Evolutionary conservation across 768 basidiomycete species (phyloP), one percentile per base, ranked within the genome.

Genomic region (Amanita pallidorosea): DNA sequence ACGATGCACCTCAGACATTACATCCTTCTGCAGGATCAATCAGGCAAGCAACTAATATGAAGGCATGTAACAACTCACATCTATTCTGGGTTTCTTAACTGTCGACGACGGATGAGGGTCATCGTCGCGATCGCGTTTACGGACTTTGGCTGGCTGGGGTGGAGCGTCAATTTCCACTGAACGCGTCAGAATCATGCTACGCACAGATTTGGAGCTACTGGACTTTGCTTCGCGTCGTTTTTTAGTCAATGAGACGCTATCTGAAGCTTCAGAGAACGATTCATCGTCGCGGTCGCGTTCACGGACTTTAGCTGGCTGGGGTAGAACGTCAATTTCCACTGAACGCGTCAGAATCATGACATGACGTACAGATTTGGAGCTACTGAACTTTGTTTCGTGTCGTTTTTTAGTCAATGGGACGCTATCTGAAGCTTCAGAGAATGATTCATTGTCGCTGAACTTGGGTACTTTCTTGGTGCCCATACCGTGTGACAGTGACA

Each of bases 101-200:
- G 50, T 51, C 11, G 42, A 33, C 7, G 49, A 18, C 8, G 17
- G 42, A 9, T 13, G 17, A 44, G 42, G 37, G 54, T 15, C 29
- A 11, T 55, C 25, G 18, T 12, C 55, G 31, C 37, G 37, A 43
- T 54, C 54, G 45, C 43, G 55, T 55, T 41, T 38, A 34, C 51
- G 55, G 49, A 13, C 13, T 33, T 33, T 33, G 13, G 12, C 5
- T 13, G 43, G 46, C 50, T 51, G 4, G 1, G 11, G n/a, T 7
- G 15, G 18, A 27, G 40, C 22, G 34, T 47, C n/a, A 45, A 34
- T 46, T 12, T 34, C 8, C 7, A 27, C 5, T 41, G 40, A 34
- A 31, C 27, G 25, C 25, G 40, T 31, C 31, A 20, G 15, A 18
- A 23, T 13, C 2, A 22, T 22, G 27, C 20, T 34, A 29, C 40